Conservation (phyloP, 768 basidiomycete genomes). For the Tylopilus intermedius region DNA sequence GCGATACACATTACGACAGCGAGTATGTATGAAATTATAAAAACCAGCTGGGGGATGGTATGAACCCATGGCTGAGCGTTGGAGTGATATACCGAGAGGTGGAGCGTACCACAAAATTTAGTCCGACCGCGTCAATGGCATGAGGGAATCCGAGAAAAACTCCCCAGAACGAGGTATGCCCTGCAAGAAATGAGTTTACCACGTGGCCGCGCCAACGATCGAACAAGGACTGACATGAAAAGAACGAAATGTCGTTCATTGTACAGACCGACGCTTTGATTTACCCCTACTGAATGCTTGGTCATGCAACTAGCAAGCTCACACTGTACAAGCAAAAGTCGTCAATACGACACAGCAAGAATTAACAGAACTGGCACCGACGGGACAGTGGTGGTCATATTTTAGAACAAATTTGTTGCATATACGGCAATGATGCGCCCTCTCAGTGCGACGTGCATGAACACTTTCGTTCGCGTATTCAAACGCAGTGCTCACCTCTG, state of each 20-base stretch:
- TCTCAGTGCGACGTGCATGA: conserved; percentile 40
- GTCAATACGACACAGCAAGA: not conserved
- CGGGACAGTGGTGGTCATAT: conserved; percentile 89
- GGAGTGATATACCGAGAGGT: not conserved
- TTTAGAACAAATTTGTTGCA: conserved; percentile 88
- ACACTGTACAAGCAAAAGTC: conserved; percentile 32
- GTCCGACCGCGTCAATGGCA: conserved; percentile 54
- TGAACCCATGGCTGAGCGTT: conserved; percentile 47
- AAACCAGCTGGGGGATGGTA: conserved; percentile 61
- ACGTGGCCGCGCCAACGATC: not conserved
- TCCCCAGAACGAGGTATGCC: conserved; percentile 73
- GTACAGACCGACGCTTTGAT: conserved; percentile 93
- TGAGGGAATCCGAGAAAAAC: conserved; percentile 61
- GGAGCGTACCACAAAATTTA: conserved; percentile 40
- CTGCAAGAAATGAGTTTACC: conserved; percentile 34
- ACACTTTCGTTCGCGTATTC: not conserved
- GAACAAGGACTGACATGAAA: conserved; percentile 65
- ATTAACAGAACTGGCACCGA: conserved; percentile 37
- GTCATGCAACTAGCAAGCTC: conserved; percentile 16
- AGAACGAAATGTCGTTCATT: conserved; percentile 95
- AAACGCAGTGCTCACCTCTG: conserved; percentile 56
- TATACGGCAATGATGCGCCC: conserved; percentile 89
- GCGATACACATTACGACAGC: conserved; percentile 70
- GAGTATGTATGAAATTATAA: conserved; percentile 74
- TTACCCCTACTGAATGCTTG: conserved; percentile 64